phyloP scores from a whole-genome alignment of 257 asterid species.

The Nyctanthes arbortristis region DNA sequence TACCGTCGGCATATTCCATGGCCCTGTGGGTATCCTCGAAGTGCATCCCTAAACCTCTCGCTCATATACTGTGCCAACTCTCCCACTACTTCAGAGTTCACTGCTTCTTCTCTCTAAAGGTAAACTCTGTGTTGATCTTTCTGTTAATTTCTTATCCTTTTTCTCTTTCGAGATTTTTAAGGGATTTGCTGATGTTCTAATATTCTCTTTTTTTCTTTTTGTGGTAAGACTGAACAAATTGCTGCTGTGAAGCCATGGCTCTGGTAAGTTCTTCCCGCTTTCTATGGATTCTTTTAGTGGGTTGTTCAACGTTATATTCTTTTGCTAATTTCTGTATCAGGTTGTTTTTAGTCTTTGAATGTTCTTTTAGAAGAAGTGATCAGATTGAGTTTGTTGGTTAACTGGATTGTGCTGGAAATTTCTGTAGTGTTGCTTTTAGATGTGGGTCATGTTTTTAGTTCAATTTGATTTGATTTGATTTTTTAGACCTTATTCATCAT shows the following conservation, averaged over 20 bases:
- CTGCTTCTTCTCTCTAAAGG: neutral
- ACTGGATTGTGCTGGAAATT: neutral
- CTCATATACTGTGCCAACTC: neutral
- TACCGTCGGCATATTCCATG: too few relatives aligned
- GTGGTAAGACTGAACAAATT: constrained; percentile 14
- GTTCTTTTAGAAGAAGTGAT: neutral
- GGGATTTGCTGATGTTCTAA: neutral
- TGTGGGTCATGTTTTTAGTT: neutral
- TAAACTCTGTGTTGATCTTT: neutral
- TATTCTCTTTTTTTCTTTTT: neutral
- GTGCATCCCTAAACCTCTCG: neutral
- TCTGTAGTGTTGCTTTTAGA: neutral
- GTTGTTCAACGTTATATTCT: neutral
- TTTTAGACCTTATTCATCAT: neutral
- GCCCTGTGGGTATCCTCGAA: too few relatives aligned
- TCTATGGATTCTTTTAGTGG: neutral
- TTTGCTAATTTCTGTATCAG: constrained; percentile 5
- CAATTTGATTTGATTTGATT: neutral
- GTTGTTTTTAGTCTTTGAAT: neutral
- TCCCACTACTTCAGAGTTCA: neutral
- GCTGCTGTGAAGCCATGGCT: constrained; percentile 53
- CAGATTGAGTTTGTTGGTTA: neutral
- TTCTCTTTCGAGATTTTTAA: neutral
- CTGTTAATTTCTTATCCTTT: neutral
- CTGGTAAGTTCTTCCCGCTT: constrained; percentile 53